Evolutionary conservation across 2,329 filamentous ascomycete genomes (phyloP), one percentile per base, ranked within the genome.

Genomic region (Nigrospora osmanthi): DNA sequence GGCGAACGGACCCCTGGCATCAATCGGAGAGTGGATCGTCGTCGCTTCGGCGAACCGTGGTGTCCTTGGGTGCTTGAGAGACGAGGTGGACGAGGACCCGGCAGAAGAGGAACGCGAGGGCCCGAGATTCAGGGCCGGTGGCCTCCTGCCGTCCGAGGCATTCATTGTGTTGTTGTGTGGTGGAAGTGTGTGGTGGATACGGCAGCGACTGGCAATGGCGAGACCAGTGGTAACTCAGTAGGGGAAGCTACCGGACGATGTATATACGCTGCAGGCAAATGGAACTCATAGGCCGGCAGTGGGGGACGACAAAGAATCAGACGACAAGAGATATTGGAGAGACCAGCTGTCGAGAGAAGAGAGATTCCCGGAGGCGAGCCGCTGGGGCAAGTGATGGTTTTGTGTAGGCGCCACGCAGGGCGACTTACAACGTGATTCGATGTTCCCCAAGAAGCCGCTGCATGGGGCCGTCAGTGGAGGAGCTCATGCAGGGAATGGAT

Each of bases 1-100:
- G 55, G 73, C 71, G 56, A 86, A 85, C 10, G 80, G 79, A 31
- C 74, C 72, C 47, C 63, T 63, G 40, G 68, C 69, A 49, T 89
- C 84, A 58, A 89, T 71, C 36, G 87, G 87, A 39, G 87, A 90
- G 69, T 89, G 73, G 42, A 90, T 81, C 28, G 85, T 78, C 30
- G 87, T 91, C 38, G 85, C 86, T 71, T 90, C 87, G 45, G 84
- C 85, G 59, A 91, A 91, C 58, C 87, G 83, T 56, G 87, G 84
- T 55, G 83, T 85, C 58, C 87, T 78, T 49, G 84, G 84, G 35
- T 78, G 72, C 68, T 85, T 87, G 52, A 81, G 68, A 14, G 78
- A 81, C 38, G 69, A 72, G 52, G 69, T 67, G 46, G 75, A 76
- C 35, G 68, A 69, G 13, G 75, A 78, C 42, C 67, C 66, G 38